Evolutionary conservation across 2,329 filamentous ascomycete species (phyloP), one percentile per base, ranked within the genome.

Genomic region (Fusarium duplospermum): DNA sequence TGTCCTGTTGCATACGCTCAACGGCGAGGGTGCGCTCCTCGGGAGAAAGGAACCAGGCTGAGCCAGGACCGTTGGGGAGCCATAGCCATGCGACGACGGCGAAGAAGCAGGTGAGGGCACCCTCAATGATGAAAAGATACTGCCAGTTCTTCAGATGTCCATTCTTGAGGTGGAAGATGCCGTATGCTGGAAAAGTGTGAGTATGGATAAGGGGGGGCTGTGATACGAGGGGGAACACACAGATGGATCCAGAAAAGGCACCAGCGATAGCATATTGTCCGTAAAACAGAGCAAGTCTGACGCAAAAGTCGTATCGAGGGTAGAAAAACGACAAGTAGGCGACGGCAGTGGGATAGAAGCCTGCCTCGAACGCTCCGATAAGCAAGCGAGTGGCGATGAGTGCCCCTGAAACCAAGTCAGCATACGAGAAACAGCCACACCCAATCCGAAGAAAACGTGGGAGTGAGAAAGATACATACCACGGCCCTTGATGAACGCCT

Each of bases 121-220:
- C 91, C 78, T 93, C 91, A n/a, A 93, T 89, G 57, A 93, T 90
- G 80, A 93, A 93, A 0, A 93, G 84, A 89, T 89, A 92, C 11
- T 89, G 84, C 91, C 91, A 93, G 14, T 90, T 90, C 31, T 86
- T 87, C 4, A 92, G 73, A 18, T 58, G 40, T 3, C 78, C 71
- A 11, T 66, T 31, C 42, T 69, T 70, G 59, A 80, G 66, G 58
- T 80, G 77, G 64, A 77, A 78, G 57, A 78, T 74, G 62, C 76
- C 78, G 42, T 79, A 79, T 50, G 78, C 78, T 78, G 40, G 7
- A 36, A 9, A 38, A 38, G 40, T 38, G 57, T 69, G 29, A 69
- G 70, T 58, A 38, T 29, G 52, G 20, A 27, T 24, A 27, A n/a
- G n/a, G 16, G 22, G 47, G 35, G 29, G n/a, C 27, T 31, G 54